Conservation (phyloP, 257 asterid genomes). For the Nicotiana paniculata region DNA sequence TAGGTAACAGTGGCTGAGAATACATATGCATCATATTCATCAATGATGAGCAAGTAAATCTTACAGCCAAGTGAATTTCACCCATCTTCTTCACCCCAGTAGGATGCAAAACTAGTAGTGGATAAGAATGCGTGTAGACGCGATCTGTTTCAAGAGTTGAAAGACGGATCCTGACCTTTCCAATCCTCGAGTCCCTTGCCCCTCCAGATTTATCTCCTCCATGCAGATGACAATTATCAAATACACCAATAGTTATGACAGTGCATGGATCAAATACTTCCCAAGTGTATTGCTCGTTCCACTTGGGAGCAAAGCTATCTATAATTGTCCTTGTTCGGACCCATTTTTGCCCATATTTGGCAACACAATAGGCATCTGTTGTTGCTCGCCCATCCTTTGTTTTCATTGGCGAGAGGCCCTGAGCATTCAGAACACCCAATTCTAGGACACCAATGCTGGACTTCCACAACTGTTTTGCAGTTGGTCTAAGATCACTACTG, state of each 20-base stretch:
- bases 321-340: conserved; percentile 59
- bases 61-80: conserved; percentile 61
- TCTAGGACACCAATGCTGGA: conserved; percentile 70
- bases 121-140: conserved; percentile 59
- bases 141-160: conserved; percentile 68
- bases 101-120: conserved; percentile 62
- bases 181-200: conserved; percentile 50
- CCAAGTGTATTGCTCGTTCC: conserved; percentile 86
- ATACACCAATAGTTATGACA: conserved; percentile 61
- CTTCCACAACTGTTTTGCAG: conserved; percentile 68
- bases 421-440: conserved; percentile 54
- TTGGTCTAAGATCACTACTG: conserved; percentile 69
- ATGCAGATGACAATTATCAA: conserved; percentile 55
- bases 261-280: conserved; percentile 78
- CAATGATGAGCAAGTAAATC: conserved; percentile 61
- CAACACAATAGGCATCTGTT: conserved; percentile 75
- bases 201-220: conserved; percentile 53
- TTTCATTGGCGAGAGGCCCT: conserved; percentile 60
- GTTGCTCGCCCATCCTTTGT: conserved; percentile 46
- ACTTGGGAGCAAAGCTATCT: conserved; percentile 59
- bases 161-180: conserved; percentile 70
- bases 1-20: conserved; percentile 58
- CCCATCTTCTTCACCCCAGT: conserved; percentile 76
- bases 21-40: conserved; percentile 62
- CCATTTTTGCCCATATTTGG: conserved; percentile 70